Evolutionary conservation across 805 yeast genomes (phyloP), one percentile per base, ranked within the genome.

Genomic region (Cyberlindnera maclurae): DNA sequence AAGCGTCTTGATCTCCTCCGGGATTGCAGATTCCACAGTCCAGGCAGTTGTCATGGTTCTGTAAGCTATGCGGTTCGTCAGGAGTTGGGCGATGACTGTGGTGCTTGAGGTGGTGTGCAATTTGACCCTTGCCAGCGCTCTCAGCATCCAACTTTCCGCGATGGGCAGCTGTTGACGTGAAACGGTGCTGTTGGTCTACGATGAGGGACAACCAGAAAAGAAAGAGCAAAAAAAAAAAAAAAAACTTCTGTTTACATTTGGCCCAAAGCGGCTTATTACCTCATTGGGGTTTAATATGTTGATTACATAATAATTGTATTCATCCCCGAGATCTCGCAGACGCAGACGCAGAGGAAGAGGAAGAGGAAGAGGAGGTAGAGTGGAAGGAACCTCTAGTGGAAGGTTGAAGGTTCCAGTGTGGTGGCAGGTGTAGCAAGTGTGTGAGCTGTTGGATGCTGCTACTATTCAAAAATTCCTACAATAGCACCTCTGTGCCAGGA

Each of bases 11-110:
- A 77, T 59, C 13, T 67, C 60, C 4, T 49, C 58, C 4, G 83
- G 83, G 16, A 79, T 63, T 1, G 73, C 76, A 15, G 57, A 55
- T 45, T 75, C 73, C 4, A 79, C 80, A 17, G 64, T 67, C 85
- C 85, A 78, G 33, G 42, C 5, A 7, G 38, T 28, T 15, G 33
- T 31, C n/a, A 45, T 36, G 9, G 51, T 44, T 49, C n/a, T n/a
- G n/a, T n/a, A 45, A 47, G 26, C 12, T 26, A 27, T 9, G 15
- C 2, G 10, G 30, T 28, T 13, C 8, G 15, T 13, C 15, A 4
- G 15, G 30, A 28, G 30, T 5, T 28, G 4, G 15, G 30, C 15
- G 2, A 13, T 13, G n/a, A 20, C 5, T 20, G 18, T 13, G 20
- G 27, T 29, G 11, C 5, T 29, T 12, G 31, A n/a, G 13, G 16